phyloP scores from a whole-genome alignment of 345 rosid genomes.

The Garcia nutans region DNA sequence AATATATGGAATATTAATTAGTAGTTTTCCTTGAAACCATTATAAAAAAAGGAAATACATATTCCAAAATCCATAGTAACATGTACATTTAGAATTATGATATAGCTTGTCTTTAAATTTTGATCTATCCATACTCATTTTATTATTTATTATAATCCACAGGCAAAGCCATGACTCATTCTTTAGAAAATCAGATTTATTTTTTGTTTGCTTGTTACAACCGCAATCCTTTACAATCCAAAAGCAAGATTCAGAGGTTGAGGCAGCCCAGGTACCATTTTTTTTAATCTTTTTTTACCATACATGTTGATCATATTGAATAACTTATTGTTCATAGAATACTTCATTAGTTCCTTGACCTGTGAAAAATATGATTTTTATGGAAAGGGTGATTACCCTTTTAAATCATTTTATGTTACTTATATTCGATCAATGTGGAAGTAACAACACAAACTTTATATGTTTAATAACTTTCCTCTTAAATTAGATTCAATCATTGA shows the following conservation, averaged over 20 bases:
- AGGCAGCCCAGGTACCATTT: conserved; percentile 51
- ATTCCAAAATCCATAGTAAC: not conserved
- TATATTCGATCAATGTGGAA: no score
- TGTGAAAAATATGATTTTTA: not conserved
- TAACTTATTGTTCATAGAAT: not conserved
- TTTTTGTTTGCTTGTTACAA: conserved; percentile 53
- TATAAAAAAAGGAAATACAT: no score
- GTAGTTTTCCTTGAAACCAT: not conserved
- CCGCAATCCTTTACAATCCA: conserved; percentile 47
- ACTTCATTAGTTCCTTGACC: not conserved
- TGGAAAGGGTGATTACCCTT: no score
- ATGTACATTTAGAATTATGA: not conserved
- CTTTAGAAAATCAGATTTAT: conserved; percentile 54
- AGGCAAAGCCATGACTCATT: conserved; percentile 64
- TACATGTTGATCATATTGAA: no score
- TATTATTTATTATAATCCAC: not conserved
- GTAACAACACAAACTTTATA: no score
- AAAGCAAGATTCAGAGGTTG: conserved; percentile 55
- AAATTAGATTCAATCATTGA: not conserved
- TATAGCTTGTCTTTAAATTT: not conserved
- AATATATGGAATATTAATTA: no score
- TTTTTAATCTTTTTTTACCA: no score
- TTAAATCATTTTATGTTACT: no score
- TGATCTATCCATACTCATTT: not conserved
- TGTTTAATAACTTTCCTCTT: not conserved